Evolutionary conservation across 495 filamentous ascomycete genomes (phyloP).

Genomic region (Letharia lupina): DNA sequence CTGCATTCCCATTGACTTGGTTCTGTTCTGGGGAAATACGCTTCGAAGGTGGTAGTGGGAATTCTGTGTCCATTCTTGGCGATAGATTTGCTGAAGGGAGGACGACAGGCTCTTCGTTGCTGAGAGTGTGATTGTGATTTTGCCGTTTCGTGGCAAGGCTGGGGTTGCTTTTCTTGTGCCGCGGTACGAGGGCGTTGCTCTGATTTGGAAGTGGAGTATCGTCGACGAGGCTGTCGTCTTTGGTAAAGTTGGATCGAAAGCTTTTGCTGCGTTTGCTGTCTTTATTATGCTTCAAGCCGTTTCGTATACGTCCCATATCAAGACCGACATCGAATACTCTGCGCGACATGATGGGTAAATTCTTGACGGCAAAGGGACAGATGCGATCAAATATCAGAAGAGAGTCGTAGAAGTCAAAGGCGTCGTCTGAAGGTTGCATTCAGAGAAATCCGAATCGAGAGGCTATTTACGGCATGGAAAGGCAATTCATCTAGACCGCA

Average conservation of each 20-base stretch:
- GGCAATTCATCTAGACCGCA: background rate
- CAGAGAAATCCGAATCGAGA: background rate
- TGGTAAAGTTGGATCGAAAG: conserved; percentile 9
- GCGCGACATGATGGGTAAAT: conserved; percentile 26
- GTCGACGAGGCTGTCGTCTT: conserved; percentile 6
- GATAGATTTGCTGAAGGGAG: conserved; percentile 16
- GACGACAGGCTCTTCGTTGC: conserved; percentile 9
- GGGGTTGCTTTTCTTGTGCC: conserved; percentile 22
- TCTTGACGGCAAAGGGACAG: conserved; percentile 21
- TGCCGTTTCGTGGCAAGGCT: background rate
- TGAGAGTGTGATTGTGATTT: conserved; percentile 1
- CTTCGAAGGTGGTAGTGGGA: conserved; percentile 12
- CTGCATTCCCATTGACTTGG: conserved; percentile 8
- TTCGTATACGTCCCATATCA: conserved; percentile 24
- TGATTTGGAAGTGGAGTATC: conserved; percentile 8
- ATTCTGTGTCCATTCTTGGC: background rate
- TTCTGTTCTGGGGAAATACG: conserved; percentile 5
- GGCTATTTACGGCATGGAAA: background rate
- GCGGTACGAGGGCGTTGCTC: conserved; percentile 18
- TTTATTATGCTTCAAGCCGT: conserved; percentile 20
- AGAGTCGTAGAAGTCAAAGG: conserved; percentile 24
- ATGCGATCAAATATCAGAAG: conserved; percentile 25
- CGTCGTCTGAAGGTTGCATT: conserved; percentile 25
- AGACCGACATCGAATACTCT: conserved; percentile 27
- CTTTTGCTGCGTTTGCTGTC: conserved; percentile 22